Base-by-base conservation (phyloP, 352 stramenopile species). In the Phytophthora fragariae region DNA sequence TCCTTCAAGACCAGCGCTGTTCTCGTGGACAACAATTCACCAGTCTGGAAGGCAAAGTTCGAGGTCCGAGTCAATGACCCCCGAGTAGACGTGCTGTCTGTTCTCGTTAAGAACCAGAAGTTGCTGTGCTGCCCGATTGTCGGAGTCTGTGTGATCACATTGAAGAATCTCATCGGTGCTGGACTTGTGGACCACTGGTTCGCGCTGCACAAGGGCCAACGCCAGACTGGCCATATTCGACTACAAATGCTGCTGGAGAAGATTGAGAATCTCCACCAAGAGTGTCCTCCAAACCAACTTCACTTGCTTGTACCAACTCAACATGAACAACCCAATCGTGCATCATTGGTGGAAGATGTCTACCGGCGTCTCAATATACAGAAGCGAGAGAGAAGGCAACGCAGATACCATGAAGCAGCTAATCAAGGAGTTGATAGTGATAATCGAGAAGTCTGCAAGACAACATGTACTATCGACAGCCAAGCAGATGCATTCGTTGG, bases 41-140 rank as follows among this genome's bases (percentile, higher is more conserved):
- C 80, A 9, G 55, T 86, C 37, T 91, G 84, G 82, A 90, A 89
- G 41, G 70, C 85, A 17, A 90, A 87, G 66, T 88, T 89, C 24
- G 68, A 90, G 60, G 61, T 90, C 21, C 62, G 64, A 7, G 57
- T 90, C 10, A 66, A 78, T n/a, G 77, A 87, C 24, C 75, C 82
- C 14, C 62, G 53, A 33, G 77, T 72, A 37, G 72, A 84, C 63
- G 75, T 91, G 27, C 29, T 91, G 5, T 86, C 76, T 62, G 76
- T 90, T 59, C 82, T 83, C 47, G 80, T 87, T 29, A 91, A 90
- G 71, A 86, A 62, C 46, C 82, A 86, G 60, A 72, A 88, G 37
- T 62, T 82, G 65, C 15, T 91, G 14, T 83, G 77, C 62, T 82
- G 76, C 15, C 80, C 80, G 19, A 80, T 75, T 14, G 79, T 88